A percentile compares a stretch with the other conserved stretches of the same genome.
Evolutionary conservation across 495 filamentous ascomycete genomes (phyloP).

Genomic region (Penicillium manginii): DNA sequence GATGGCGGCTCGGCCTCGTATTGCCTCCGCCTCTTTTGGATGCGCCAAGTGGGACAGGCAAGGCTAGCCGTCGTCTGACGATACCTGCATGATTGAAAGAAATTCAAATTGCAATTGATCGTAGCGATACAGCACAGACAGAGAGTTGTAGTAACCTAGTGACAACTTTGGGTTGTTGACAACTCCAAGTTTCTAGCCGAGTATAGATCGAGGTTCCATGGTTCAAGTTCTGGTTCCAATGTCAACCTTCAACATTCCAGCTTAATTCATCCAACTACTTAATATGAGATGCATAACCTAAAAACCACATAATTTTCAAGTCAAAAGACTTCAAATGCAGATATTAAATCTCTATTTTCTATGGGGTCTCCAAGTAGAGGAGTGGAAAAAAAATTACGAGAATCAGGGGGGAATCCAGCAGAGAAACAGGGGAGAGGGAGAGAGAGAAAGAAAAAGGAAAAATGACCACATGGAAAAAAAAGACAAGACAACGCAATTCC

Average conservation of each 20-base stretch:
- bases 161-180: too few relatives aligned
- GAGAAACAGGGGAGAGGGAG: slow-evolving; percentile 11
- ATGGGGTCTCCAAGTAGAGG: slow-evolving; percentile 19
- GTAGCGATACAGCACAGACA: too few relatives aligned
- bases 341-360: slow-evolving; percentile 34
- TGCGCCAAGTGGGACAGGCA: slow-evolving; percentile 1
- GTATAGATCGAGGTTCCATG: too few relatives aligned
- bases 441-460: slow-evolving; percentile 17
- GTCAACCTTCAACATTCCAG: too few relatives aligned
- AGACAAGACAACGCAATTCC: slow-evolving; percentile 9
- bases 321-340: slow-evolving; percentile 15
- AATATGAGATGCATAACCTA: neutral
- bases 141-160: too few relatives aligned
- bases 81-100: neutral
- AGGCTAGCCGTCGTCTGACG: neutral
- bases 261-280: too few relatives aligned
- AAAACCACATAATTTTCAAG: neutral
- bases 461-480: slow-evolving; percentile 7
- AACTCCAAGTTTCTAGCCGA: too few relatives aligned
- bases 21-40: slow-evolving; percentile 13
- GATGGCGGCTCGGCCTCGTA: slow-evolving; percentile 27
- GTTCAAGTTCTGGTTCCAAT: too few relatives aligned
- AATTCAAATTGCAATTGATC: too few relatives aligned
- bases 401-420: slow-evolving; percentile 28
- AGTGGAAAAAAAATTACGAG: slow-evolving; percentile 21